A percentile compares a stretch with the other conserved stretches of the same genome.
phyloP scores from a whole-genome alignment of 768 basidiomycete species.

The Terana coerulea region DNA sequence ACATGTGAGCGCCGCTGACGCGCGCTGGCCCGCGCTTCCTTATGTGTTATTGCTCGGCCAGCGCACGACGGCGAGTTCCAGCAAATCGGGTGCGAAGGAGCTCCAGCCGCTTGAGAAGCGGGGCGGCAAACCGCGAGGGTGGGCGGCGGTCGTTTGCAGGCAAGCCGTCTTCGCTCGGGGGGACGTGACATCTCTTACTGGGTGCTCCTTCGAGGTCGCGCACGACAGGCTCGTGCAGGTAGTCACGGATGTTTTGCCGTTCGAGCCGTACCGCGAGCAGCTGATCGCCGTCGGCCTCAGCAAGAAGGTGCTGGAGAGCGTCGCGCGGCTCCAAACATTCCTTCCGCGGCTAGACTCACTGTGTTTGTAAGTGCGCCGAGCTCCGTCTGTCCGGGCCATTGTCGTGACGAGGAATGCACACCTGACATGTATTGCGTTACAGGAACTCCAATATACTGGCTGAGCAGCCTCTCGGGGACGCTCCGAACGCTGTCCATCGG shows the following conservation, averaged over 20 bases:
- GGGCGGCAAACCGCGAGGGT: slow-evolving; percentile 10
- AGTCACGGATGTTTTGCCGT: slow-evolving; percentile 93
- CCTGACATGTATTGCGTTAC: slow-evolving; percentile 13
- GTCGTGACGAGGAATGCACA: no score
- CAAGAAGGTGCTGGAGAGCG: slow-evolving; percentile 69
- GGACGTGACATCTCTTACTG: slow-evolving; percentile 80
- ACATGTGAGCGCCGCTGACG: slow-evolving; percentile 56
- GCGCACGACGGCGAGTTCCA: slow-evolving; percentile 38
- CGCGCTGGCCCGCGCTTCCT: slow-evolving; percentile 11
- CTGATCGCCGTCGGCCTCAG: slow-evolving; percentile 73
- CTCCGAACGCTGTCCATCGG: slow-evolving; percentile 77
- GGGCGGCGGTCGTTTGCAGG: slow-evolving; percentile 23
- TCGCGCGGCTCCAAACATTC: slow-evolving; percentile 86
- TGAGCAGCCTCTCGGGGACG: slow-evolving; percentile 70
- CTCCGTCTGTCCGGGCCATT: neutral
- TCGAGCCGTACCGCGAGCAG: slow-evolving; percentile 91
- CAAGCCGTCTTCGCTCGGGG: neutral
- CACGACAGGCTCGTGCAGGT: slow-evolving; percentile 87
- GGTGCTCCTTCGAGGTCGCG: slow-evolving; percentile 95
- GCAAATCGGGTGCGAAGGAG: slow-evolving; percentile 39
- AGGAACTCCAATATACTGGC: slow-evolving; percentile 74
- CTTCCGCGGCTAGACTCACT: slow-evolving; percentile 74
- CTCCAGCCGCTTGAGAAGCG: slow-evolving; percentile 42
- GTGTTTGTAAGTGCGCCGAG: slow-evolving; percentile 75
- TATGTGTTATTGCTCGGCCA: slow-evolving; percentile 19